A percentile compares a stretch with the other conserved stretches of the same genome.
These are phyloP conservation scores for Keithomyces neogunnii DNA, from an alignment of 2,329 filamentous ascomycete species.

Conservation along the genomic window DNA sequence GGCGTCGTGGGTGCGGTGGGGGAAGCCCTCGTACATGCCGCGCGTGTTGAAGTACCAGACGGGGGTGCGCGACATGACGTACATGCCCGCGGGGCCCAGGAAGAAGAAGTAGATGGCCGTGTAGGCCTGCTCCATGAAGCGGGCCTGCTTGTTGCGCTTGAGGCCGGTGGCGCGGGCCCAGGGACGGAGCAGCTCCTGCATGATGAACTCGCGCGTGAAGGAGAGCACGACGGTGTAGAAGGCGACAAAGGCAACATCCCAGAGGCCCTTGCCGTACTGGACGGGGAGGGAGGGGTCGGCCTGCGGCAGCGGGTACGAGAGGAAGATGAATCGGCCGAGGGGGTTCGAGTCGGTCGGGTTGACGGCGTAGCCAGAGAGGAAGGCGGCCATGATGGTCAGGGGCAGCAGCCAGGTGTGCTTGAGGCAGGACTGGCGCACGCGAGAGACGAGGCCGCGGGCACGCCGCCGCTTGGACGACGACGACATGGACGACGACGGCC, in stretches of 20 bases:
- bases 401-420: constrained; percentile 59
- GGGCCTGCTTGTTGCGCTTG: constrained; percentile 68
- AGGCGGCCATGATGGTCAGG: constrained; percentile 54
- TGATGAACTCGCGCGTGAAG: constrained; percentile 91
- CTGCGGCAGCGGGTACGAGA: constrained; percentile 69
- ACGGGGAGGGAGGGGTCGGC: constrained; percentile 32
- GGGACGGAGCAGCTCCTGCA: constrained; percentile 80
- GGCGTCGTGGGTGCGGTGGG: constrained; percentile 71
- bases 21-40: constrained; percentile 85
- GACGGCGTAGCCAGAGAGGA: constrained; percentile 61
- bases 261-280: constrained; percentile 83
- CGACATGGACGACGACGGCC: too few species aligned
- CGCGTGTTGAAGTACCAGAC: constrained; percentile 93
- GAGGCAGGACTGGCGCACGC: constrained; percentile 44
- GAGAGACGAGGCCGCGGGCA: constrained; percentile 38
- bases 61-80: constrained; percentile 83
- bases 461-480: constrained; percentile 43
- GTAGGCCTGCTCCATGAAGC: constrained; percentile 96
- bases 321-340: constrained; percentile 73
- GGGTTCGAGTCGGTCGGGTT: constrained; percentile 74
- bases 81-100: constrained; percentile 76
- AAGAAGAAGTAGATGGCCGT: constrained; percentile 84
- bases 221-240: constrained; percentile 88
- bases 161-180: constrained; percentile 64
- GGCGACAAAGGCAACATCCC: constrained; percentile 76